These are phyloP conservation scores for Aspergillus sp. DNA, from an alignment of 2,329 filamentous ascomycete genomes.

Conservation along the genomic window DNA sequence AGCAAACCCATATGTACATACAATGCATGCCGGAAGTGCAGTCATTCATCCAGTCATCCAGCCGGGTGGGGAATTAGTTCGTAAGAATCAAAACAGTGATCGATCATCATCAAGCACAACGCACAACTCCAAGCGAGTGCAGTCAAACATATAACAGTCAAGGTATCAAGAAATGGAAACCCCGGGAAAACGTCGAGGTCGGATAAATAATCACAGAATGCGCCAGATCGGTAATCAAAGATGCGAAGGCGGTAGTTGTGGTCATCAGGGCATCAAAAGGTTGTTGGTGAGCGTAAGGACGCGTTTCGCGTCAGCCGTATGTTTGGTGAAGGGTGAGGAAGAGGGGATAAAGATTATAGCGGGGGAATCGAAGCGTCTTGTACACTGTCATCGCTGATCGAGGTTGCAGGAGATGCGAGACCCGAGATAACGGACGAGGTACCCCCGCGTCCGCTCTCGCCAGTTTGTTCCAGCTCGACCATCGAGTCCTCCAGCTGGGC, in stretches of 20 bases:
- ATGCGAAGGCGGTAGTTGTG: background rate
- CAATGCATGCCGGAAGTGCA: slow-evolving; percentile 9
- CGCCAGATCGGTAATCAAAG: slow-evolving; percentile 12
- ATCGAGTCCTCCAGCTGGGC: slow-evolving; percentile 30
- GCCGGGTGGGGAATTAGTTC: slow-evolving; percentile 22
- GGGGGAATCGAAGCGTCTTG: slow-evolving; percentile 24
- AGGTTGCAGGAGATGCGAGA: slow-evolving; percentile 41
- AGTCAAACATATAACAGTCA: background rate
- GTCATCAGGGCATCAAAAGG: slow-evolving; percentile 17
- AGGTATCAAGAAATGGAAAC: slow-evolving; percentile 16
- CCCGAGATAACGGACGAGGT: slow-evolving; percentile 43
- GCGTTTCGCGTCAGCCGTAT: background rate
- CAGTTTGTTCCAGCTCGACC: slow-evolving; percentile 25
- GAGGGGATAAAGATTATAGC: slow-evolving; percentile 7
- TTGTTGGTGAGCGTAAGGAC: background rate
- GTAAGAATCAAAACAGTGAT: slow-evolving; percentile 9
- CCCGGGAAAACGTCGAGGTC: background rate
- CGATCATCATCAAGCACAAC: slow-evolving; percentile 15
- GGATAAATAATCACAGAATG: slow-evolving; percentile 9
- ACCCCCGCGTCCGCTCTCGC: slow-evolving; percentile 21
- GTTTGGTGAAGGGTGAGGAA: background rate
- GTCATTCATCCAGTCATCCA: slow-evolving; percentile 18
- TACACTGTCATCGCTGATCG: slow-evolving; percentile 35
- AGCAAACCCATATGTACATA: slow-evolving; percentile 14
- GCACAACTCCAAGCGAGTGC: slow-evolving; percentile 8